Base-by-base conservation (phyloP, 129 eudicot species). In the Escallonia herrerae region DNA sequence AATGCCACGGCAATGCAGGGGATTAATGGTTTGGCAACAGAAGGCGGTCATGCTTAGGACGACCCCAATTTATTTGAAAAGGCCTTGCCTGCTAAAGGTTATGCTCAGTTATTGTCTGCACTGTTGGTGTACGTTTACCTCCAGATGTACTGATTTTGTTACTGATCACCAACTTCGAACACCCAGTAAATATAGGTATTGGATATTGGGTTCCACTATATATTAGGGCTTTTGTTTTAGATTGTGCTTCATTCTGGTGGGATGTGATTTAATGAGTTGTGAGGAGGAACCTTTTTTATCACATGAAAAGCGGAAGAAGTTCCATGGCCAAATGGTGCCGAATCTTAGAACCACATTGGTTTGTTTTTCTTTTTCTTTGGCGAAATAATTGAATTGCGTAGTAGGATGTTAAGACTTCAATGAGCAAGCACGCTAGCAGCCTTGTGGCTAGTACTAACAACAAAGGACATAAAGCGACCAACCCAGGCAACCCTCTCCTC, bases 1-100 rank as follows among this genome's bases (percentile, higher is more conserved):
- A 88, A 93, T 84, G 81, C 80, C 72, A 84, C 79, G 41, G 86
- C 82, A 63, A 58, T 76, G 59, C 84, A 80, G 68, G 69, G 68
- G 38, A 62, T 82, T 11, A 71, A 59, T 15, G 64, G 62, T 44
- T 73, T 64, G 50, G 56, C 74, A 44, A 51, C 60, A 3, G 52
- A 65, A 8, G 79, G 70, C 43, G 77, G 52, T 33, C 73, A 52
- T 66, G 62, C 73, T 67, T 84, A 81, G 79, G 77, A 61, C 46
- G 65, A 72, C 45, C 63, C 79, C 62, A 43, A 72, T n/a, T 69
- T 70, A 72, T 11, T 13, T 59, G 43, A 37, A 12, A 6, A 38
- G 51, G 54, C 15, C 41, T 15, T 1, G 54, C 43, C 54, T 63
- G 6, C 14, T 64, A 8, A 44, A 39, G 33, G 22, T 15, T 11